Conservation (phyloP, 2,329 filamentous ascomycete genomes). For the Gliomastix tumulicola region DNA sequence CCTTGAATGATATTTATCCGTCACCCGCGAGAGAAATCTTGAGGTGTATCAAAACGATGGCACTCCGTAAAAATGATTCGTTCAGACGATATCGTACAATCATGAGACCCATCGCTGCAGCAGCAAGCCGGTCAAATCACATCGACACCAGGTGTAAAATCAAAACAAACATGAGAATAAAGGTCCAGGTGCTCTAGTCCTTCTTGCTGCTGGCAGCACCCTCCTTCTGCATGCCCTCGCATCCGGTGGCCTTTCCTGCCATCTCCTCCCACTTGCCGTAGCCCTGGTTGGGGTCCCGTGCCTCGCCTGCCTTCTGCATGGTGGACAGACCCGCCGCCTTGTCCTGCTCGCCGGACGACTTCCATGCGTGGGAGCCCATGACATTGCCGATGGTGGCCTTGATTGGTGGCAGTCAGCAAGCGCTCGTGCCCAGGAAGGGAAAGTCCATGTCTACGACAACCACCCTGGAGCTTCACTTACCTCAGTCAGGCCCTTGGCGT, state of each 20-base stretch:
- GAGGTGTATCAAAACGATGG: too few relatives aligned
- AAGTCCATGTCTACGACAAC: too few relatives aligned
- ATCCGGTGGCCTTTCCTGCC: conserved; percentile 56
- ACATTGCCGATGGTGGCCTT: conserved; percentile 54
- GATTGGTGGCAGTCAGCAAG: neutral
- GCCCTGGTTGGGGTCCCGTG: conserved; percentile 47
- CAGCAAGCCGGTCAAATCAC: too few relatives aligned
- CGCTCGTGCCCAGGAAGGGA: neutral
- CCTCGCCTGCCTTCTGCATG: conserved; percentile 54
- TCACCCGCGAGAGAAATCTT: too few relatives aligned
- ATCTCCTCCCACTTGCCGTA: conserved; percentile 59
- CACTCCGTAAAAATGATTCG: too few relatives aligned
- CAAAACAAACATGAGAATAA: too few relatives aligned
- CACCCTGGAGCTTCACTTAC: too few relatives aligned
- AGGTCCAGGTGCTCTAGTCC: too few relatives aligned
- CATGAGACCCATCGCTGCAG: too few relatives aligned
- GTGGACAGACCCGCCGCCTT: conserved; percentile 54
- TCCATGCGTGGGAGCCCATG: conserved; percentile 58
- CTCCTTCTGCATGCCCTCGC: conserved; percentile 63
- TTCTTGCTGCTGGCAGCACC: conserved; percentile 44
- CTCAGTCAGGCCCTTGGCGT: conserved; percentile 61
- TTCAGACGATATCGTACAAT: too few relatives aligned
- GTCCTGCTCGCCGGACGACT: conserved; percentile 54
- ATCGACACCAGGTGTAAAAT: too few relatives aligned
- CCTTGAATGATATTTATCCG: too few relatives aligned